Evolutionary conservation across 2,329 filamentous ascomycete genomes (phyloP), one percentile per base, ranked within the genome.

Genomic region (Sporothrix curviconia): DNA sequence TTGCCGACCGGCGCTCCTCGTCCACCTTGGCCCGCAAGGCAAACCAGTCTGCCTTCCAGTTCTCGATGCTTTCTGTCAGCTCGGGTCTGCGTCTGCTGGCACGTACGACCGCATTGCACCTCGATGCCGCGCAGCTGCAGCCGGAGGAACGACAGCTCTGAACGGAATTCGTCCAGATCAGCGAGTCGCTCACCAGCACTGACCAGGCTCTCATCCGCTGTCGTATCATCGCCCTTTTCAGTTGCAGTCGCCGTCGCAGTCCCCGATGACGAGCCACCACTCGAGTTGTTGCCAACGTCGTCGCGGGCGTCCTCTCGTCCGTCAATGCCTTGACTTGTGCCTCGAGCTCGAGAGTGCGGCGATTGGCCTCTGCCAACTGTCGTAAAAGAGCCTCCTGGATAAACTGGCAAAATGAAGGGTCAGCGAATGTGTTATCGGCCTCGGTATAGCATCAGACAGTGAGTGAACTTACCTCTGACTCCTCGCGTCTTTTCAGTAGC

Each of bases 91-190:
- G 58, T 76, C 74, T 44, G 72, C 68, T 5, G 78, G 72, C n/a
- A 78, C 68, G 59, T 76, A 73, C 60, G 69, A 67, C 36, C 72
- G 73, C 78, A 78, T 63, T 83, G 80, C 17, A 83, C 78, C 71
- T 86, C 82, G 63, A 86, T 78, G 22, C 79, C 81, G 62, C 83
- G 81, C 61, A 85, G 74, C 65, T 81, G 79, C 60, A 88, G 80
- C 58, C 82, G 79, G 42, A 84, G 75, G 66, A 82, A 82, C 44
- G 79, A 76, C 28, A 86, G 74, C 66, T 86, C 82, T 40, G 81
- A 78, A 61, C 84, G 80, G 64, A 79, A 78, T 63, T 79, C 75
- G 50, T 77, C 72, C 24, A 80, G 73, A 63, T 30, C 30, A 3
- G 39, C 51, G 3, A 36, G 14, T 28, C 39, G 39, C 12, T 36